Evolutionary conservation across 2,329 filamentous ascomycete genomes (phyloP).

Genomic region (Fragosphaeria purpurea): DNA sequence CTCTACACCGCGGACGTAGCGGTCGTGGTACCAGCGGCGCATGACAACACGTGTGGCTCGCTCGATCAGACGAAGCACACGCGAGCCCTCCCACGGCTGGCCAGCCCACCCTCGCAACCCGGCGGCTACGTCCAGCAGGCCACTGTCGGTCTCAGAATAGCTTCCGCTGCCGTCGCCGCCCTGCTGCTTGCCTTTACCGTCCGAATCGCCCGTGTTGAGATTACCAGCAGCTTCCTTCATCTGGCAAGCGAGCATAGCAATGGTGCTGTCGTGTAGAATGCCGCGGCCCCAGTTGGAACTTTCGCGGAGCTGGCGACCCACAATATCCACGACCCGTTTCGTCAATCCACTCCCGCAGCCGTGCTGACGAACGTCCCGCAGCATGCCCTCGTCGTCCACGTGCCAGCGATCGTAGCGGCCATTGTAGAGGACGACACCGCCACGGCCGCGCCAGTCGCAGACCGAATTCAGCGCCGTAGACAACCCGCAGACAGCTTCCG

Average conservation of each 20-base stretch:
- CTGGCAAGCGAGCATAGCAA: slow-evolving; percentile 41
- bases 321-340: slow-evolving; percentile 81
- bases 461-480: slow-evolving; percentile 94
- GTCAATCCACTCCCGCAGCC: slow-evolving; percentile 68
- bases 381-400: slow-evolving; percentile 73
- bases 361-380: slow-evolving; percentile 59
- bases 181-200: neutral
- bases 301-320: slow-evolving; percentile 76
- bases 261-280: slow-evolving; percentile 46
- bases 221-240: slow-evolving; percentile 25
- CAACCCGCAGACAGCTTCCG: slow-evolving; percentile 91
- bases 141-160: slow-evolving; percentile 4
- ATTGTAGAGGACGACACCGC: slow-evolving; percentile 66
- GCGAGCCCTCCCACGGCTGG: slow-evolving; percentile 78
- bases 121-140: slow-evolving; percentile 24
- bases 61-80: slow-evolving; percentile 73
- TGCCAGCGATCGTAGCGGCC: slow-evolving; percentile 85
- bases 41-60: slow-evolving; percentile 67
- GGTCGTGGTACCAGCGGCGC: slow-evolving; percentile 83
- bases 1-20: slow-evolving; percentile 52
- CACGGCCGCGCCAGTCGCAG: slow-evolving; percentile 85
- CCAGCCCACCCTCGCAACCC: slow-evolving; percentile 54
- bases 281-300: slow-evolving; percentile 79
- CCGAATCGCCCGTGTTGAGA: neutral
- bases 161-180: neutral